A percentile compares a stretch with the other conserved stretches of the same genome.
phyloP scores from a whole-genome alignment of 2,329 filamentous ascomycete species.

The Parastagonospora avenae region DNA sequence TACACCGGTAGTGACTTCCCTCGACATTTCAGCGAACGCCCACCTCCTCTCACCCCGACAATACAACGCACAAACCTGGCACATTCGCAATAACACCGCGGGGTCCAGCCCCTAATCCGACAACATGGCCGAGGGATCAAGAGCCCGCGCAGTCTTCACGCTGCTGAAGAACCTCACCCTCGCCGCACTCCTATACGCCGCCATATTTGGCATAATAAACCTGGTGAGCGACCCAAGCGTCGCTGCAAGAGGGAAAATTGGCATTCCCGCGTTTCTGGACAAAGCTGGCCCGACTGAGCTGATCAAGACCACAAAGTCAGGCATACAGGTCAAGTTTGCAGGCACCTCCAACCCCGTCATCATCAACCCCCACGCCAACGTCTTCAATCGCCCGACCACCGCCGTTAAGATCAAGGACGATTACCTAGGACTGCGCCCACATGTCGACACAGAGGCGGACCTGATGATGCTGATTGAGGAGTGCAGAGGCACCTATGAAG shows the following conservation, averaged over 20 bases:
- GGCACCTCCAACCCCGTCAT: slow-evolving; percentile 50
- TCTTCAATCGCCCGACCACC: slow-evolving; percentile 59
- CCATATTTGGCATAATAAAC: slow-evolving; percentile 50
- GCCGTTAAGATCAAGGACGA: slow-evolving; percentile 58
- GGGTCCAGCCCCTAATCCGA: slow-evolving; percentile 17
- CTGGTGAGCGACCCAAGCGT: slow-evolving; percentile 49
- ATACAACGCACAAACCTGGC: slow-evolving; percentile 7
- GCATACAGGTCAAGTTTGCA: slow-evolving; percentile 51
- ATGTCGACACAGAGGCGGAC: slow-evolving; percentile 60
- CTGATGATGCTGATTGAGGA: slow-evolving; percentile 58
- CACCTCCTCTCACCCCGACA: not conserved
- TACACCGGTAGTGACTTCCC: not conserved
- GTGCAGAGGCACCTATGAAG: slow-evolving; percentile 58
- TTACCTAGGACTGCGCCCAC: slow-evolving; percentile 57
- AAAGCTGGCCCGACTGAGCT: slow-evolving; percentile 49
- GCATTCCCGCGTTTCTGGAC: slow-evolving; percentile 50
- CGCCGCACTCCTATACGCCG: slow-evolving; percentile 49
- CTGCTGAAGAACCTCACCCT: slow-evolving; percentile 52
- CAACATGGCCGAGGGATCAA: slow-evolving; percentile 44
- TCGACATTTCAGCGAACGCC: not conserved
- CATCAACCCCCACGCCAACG: slow-evolving; percentile 59
- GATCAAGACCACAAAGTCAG: slow-evolving; percentile 48
- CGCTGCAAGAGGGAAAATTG: slow-evolving; percentile 48
- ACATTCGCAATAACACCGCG: slow-evolving; percentile 13
- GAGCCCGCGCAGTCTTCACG: slow-evolving; percentile 38